phyloP scores from a whole-genome alignment of 164 flowering plant species.

The Sextonia rubra region DNA sequence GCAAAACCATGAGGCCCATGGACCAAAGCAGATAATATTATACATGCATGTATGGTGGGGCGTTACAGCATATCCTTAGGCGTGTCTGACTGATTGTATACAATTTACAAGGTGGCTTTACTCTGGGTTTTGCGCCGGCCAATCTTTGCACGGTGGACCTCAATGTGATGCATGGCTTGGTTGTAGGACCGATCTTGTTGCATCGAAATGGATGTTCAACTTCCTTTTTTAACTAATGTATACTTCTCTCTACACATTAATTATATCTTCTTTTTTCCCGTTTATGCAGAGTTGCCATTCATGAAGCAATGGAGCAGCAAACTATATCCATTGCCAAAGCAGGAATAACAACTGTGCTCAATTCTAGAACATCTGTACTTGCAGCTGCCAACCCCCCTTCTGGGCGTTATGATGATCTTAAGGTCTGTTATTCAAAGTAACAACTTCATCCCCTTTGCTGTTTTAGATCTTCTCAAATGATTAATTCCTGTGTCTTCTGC shows the following conservation, averaged over 20 bases:
- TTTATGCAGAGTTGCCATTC: constrained; percentile 82
- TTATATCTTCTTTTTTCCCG: not conserved
- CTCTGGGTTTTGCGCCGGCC: not conserved
- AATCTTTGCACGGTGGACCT: not conserved
- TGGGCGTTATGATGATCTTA: constrained; percentile 98
- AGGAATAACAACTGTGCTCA: constrained; percentile 97
- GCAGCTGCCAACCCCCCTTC: constrained; percentile 99
- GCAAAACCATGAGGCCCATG: no score
- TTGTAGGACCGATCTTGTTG: not conserved
- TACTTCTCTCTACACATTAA: no score
- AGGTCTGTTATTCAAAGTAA: constrained; percentile 37
- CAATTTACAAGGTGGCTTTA: not conserved
- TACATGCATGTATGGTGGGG: no score
- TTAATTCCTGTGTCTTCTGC: not conserved
- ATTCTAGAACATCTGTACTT: constrained; percentile 97
- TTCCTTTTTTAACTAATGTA: no score
- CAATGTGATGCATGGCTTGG: not conserved
- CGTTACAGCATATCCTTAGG: not conserved
- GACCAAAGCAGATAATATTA: no score
- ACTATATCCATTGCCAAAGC: constrained; percentile 99
- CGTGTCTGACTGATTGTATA: not conserved
- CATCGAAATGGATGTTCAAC: no score
- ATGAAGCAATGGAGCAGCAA: constrained; percentile 99
- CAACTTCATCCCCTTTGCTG: not conserved
- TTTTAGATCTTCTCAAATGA: not conserved